Percentiles rank a stretch among this genome's conserved stretches.
Conservation (phyloP, 768 basidiomycete species). For the Suillus weaverae region DNA sequence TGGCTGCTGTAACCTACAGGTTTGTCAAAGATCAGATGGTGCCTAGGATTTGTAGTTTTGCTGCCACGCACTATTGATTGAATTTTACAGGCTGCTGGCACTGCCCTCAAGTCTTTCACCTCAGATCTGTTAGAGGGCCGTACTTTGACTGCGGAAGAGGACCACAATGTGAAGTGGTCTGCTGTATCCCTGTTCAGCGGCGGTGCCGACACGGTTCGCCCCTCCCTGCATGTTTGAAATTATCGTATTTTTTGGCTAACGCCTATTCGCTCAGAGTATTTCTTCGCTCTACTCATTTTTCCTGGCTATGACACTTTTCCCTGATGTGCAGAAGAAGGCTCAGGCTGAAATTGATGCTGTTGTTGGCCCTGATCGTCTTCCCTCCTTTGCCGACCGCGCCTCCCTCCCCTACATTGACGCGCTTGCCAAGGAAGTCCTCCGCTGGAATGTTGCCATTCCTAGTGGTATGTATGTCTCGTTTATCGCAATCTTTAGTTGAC, state of each 20-base stretch:
- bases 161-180: constrained; percentile 21
- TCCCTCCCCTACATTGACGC: constrained; percentile 28
- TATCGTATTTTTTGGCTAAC: neutral
- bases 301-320: constrained; percentile 25
- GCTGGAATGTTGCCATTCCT: constrained; percentile 23
- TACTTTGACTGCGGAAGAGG: constrained; percentile 18
- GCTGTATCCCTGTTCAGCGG: constrained; percentile 17
- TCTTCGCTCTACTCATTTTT: constrained; percentile 23
- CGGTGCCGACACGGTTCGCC: constrained; percentile 46
- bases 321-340: constrained; percentile 25
- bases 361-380: constrained; percentile 23
- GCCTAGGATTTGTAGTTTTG: neutral
- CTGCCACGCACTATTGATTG: neutral
- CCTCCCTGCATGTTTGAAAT: constrained; percentile 39
- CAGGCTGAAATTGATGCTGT: constrained; percentile 26
- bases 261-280: constrained; percentile 10
- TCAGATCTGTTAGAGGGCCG: constrained; percentile 12
- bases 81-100: constrained; percentile 16
- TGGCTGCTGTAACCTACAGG: constrained; percentile 45
- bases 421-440: constrained; percentile 24
- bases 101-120: constrained; percentile 21
- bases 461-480: constrained; percentile 15
- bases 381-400: constrained; percentile 20
- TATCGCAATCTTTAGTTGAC: constrained; percentile 43
- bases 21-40: constrained; percentile 51